Percentiles rank a stretch among this genome's conserved stretches.
Conservation (phyloP, 129 eudicot species). For the Gnaphalium uliginosum region DNA sequence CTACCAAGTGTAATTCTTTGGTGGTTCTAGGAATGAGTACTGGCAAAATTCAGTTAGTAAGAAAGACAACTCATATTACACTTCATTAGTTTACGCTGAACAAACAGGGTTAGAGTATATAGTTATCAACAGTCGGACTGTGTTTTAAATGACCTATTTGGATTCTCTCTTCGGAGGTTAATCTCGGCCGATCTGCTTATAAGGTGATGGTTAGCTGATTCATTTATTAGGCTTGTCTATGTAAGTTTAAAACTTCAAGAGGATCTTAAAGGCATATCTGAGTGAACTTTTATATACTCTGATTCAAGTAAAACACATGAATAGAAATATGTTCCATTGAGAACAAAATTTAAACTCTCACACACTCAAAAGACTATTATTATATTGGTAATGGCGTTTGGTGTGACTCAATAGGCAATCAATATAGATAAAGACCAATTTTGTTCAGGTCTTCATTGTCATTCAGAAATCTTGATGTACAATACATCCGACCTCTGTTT, state of each 20-base stretch:
- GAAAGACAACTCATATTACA: no score
- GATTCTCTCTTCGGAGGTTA: background rate
- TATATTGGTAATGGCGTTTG: background rate
- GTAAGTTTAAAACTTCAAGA: background rate
- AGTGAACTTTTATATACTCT: background rate
- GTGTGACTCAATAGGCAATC: background rate
- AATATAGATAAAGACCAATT: no score
- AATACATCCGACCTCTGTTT: background rate
- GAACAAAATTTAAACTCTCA: background rate
- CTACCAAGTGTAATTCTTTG: no score
- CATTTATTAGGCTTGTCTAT: background rate
- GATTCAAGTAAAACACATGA: background rate
- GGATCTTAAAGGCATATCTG: background rate
- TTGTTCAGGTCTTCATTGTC: background rate
- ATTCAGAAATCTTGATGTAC: background rate
- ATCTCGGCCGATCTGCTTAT: background rate
- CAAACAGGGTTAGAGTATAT: background rate
- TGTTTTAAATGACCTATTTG: no score
- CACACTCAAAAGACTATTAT: background rate
- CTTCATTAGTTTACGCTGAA: no score
- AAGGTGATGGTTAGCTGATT: background rate
- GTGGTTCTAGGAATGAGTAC: no score
- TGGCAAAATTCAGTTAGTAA: no score
- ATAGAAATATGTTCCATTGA: no score
- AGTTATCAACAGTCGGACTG: background rate